Evolutionary conservation across 116 monocot genomes (phyloP), one percentile per base, ranked within the genome.

Genomic region (Dioscorea cayenensis): DNA sequence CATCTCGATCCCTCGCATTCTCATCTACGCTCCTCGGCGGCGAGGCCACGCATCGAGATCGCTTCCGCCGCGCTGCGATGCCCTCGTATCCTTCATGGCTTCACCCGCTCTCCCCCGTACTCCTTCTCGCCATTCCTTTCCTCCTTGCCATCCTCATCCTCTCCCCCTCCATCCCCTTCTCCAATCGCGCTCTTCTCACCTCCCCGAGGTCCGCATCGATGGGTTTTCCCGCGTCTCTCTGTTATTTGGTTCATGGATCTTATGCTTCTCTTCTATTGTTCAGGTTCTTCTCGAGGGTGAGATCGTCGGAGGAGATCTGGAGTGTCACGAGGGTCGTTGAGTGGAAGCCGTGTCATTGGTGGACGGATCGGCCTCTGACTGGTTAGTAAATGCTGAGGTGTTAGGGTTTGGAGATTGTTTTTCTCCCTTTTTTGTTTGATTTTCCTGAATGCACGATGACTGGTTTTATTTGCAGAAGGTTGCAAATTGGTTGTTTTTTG

Each of bases 291-390:
- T 14, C 7, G 14, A 36, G 17, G 28, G 58, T 14, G 22, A 29
- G 68, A 50, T 63, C 51, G 52, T 49, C n/a, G 70, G 55, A 18
- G 4, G 67, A 72, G 21, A 86, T 96, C 36, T 96, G 92, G 96
- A 73, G 36, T 22, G 78, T 69, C 20, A 67, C 35, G 2, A 71
- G 90, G 66, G 67, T 51, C 22, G 66, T 83, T 18, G 84, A 87
- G 62, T 92, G 95, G 95, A 75, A 86, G 21, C 88, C 90, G 1
- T 96, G 96, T 80, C 35, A 23, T 22, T 96, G 92, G 96, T 96
- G 96, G 96, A 77, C 43, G 25, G 55, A n/a, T 12, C 65, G 69
- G 20, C 58, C 84, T 55, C 38, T 73, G 36, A 29, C 69, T 3
- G 78, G 87, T 87, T 28, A 51, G 22, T 25, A 22, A 59, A 60